These are phyloP conservation scores for Fusarium sp. DNA, from an alignment of 2,329 filamentous ascomycete species.

Conservation along the genomic window DNA sequence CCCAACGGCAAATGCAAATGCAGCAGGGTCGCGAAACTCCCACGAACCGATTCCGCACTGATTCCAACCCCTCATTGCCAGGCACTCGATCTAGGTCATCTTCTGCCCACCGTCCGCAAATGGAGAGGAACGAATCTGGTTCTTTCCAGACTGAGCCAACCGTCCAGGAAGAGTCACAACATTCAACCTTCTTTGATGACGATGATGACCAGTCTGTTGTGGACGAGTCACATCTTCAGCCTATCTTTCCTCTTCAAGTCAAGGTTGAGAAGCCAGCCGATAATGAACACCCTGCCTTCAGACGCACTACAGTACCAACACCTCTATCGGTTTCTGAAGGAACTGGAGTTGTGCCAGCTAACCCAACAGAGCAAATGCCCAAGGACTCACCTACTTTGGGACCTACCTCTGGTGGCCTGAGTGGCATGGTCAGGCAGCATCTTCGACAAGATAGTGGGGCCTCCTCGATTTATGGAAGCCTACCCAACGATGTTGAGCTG, in stretches of 20 bases:
- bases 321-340: slow-evolving; percentile 50
- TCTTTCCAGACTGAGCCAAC: slow-evolving; percentile 44
- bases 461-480: slow-evolving; percentile 77
- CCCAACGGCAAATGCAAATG: slow-evolving; percentile 82
- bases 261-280: slow-evolving; percentile 60
- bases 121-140: slow-evolving; percentile 46
- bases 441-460: slow-evolving; percentile 81
- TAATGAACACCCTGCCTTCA: slow-evolving; percentile 63
- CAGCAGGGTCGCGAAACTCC: slow-evolving; percentile 77
- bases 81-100: slow-evolving; percentile 58
- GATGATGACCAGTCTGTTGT: slow-evolving; percentile 50
- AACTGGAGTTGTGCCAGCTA: neutral
- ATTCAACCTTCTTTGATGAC: slow-evolving; percentile 55
- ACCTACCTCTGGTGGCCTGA: slow-evolving; percentile 70
- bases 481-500: slow-evolving; percentile 50
- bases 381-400: slow-evolving; percentile 83
- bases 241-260: slow-evolving; percentile 47
- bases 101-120: slow-evolving; percentile 51
- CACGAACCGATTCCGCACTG: slow-evolving; percentile 55
- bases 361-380: slow-evolving; percentile 24
- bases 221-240: slow-evolving; percentile 10
- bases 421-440: slow-evolving; percentile 85
- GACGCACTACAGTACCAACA: slow-evolving; percentile 55
- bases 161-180: slow-evolving; percentile 46
- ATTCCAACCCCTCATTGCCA: slow-evolving; percentile 54